phyloP scores from a whole-genome alignment of 345 rosid genomes.

The Mallotus nudiflorus region DNA sequence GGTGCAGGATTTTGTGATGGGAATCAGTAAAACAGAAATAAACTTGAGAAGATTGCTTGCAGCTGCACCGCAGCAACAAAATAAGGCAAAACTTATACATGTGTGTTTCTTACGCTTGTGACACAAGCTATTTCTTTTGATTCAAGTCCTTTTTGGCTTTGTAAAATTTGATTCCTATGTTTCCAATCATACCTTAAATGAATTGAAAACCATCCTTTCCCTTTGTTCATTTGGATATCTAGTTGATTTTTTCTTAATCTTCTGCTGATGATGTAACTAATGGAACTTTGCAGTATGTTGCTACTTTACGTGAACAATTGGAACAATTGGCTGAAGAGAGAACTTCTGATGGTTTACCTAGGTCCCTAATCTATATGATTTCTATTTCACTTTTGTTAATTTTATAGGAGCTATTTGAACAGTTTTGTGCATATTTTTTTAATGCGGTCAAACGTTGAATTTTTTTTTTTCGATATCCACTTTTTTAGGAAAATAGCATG shows the following conservation, averaged over 20 bases:
- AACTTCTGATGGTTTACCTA: slow-evolving; percentile 70
- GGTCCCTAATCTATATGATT: slow-evolving; percentile 40
- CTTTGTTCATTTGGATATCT: background rate
- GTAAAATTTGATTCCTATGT: background rate
- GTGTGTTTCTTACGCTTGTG: slow-evolving; percentile 30
- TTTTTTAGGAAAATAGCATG: background rate
- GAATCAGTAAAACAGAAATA: slow-evolving; percentile 73
- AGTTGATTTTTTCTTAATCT: background rate
- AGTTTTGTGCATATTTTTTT: background rate
- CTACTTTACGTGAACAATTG: slow-evolving; percentile 74
- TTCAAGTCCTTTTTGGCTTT: background rate
- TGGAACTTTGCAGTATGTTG: slow-evolving; percentile 61
- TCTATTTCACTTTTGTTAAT: background rate
- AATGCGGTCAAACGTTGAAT: background rate
- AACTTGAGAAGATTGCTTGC: slow-evolving; percentile 71
- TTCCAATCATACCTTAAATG: background rate
- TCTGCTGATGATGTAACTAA: background rate
- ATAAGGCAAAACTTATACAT: slow-evolving; percentile 77
- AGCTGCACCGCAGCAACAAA: slow-evolving; percentile 71
- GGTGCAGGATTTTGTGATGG: slow-evolving; percentile 40
- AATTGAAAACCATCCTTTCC: background rate
- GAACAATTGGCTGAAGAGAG: slow-evolving; percentile 73
- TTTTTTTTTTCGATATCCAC: background rate
- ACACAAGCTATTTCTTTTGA: background rate
- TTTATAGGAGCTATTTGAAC: too few species aligned